Evolutionary conservation across 164 flowering plant genomes (phyloP).

Genomic region (Chimonanthus praecox): DNA sequence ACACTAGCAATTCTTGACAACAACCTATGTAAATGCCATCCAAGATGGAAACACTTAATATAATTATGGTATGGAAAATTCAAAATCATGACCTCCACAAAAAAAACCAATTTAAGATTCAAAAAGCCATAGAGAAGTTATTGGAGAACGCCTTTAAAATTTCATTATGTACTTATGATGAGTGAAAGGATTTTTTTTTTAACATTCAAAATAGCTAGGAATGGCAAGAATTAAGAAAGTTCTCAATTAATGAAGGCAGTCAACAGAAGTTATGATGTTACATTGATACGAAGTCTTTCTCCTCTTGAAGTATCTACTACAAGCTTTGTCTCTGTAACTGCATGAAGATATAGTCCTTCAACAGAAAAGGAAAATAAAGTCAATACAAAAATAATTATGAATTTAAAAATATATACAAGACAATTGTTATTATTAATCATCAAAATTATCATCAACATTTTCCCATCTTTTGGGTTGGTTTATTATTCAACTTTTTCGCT

Average conservation of each 20-base stretch:
- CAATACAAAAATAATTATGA: neutral
- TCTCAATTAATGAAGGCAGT: neutral
- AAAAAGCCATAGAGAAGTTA: neutral
- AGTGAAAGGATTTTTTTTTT: neutral
- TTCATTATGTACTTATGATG: neutral
- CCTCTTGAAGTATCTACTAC: conserved; percentile 32
- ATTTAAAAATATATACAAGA: neutral
- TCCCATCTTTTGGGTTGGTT: too few species aligned
- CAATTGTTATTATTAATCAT: too few species aligned
- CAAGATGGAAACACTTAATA: neutral
- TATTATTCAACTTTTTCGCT: too few species aligned
- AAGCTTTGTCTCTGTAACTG: conserved; percentile 26
- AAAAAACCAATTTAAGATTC: neutral
- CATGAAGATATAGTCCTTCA: conserved; percentile 30
- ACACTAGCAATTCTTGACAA: neutral
- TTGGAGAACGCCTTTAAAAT: neutral
- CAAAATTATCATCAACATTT: too few species aligned
- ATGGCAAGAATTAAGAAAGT: neutral
- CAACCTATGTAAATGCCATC: neutral
- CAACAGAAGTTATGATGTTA: conserved; percentile 3
- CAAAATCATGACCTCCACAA: neutral
- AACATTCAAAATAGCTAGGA: neutral
- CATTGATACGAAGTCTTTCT: conserved; percentile 30
- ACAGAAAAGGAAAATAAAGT: neutral
- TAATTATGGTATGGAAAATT: neutral